A percentile compares a stretch with the other conserved stretches of the same genome.
These are phyloP conservation scores for Alternaria viburni DNA, from an alignment of 2,329 filamentous ascomycete species.

Conservation along the genomic window DNA sequence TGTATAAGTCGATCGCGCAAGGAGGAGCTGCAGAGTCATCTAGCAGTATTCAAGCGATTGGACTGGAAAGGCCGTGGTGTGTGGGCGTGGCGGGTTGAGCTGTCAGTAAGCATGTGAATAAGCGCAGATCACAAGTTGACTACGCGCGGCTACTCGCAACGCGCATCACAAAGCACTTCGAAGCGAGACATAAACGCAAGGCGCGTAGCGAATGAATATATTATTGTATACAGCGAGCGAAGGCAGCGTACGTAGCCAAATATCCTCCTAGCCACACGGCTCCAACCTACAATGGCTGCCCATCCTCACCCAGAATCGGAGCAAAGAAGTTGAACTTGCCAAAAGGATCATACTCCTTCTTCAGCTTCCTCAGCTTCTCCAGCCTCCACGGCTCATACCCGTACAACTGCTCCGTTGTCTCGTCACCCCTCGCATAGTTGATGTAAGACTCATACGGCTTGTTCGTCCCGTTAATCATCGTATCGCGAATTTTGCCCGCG, in stretches of 20 bases:
- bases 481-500: conserved; percentile 13
- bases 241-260: neutral
- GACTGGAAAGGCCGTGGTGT: neutral
- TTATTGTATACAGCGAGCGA: neutral
- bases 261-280: neutral
- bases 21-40: neutral
- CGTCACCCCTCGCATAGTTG: conserved; percentile 43
- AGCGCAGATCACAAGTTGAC: conserved; percentile 2
- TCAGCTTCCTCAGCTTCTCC: conserved; percentile 39
- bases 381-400: conserved; percentile 44
- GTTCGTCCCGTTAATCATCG: conserved; percentile 16
- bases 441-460: conserved; percentile 32
- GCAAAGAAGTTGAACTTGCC: conserved; percentile 38
- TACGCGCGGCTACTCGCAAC: neutral
- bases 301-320: conserved; percentile 19
- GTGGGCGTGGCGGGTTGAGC: neutral
- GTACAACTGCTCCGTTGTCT: conserved; percentile 39
- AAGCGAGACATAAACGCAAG: neutral
- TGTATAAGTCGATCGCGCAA: neutral
- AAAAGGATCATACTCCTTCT: conserved; percentile 43
- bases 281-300: neutral
- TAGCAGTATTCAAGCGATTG: neutral
- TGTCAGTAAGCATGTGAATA: conserved; percentile 15
- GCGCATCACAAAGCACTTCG: neutral
- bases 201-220: neutral